Base-by-base conservation (phyloP, 208 protist genomes). In the Leishmania gerbilli region DNA sequence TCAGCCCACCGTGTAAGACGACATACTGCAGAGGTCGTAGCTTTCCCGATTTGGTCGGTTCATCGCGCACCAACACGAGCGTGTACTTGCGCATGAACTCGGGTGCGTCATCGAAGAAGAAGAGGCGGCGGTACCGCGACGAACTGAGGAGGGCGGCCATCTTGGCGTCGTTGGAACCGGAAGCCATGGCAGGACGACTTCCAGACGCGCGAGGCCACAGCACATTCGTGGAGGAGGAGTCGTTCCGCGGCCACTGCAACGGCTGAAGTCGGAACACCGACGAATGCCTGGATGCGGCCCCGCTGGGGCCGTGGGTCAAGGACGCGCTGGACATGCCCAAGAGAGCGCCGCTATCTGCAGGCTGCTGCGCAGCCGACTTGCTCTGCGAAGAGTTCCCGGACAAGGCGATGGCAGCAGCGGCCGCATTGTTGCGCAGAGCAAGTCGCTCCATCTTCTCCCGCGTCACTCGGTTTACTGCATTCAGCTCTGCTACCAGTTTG, bases 11-110 rank as follows among this genome's bases (percentile, higher is more conserved):
- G 84, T 97, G 94, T 84, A 96, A 91, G 17, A 96, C 86, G 5
- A 97, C 65, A 82, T 93, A 93, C 68, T 92, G 87, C 83, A 93
- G 79, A 27, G 84, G 85, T 51, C 67, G 72, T 42, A 77, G 40
- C 67, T 72, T 83, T 13, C 80, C 74, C 8, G 67, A 71, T 49
- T 74, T 86, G 21, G 71, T 71, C 15, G 79, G 60, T 55, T 77
- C 37, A 62, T 89, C 81, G 40, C 90, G 85, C 83, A 89, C 84
- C 15, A 82, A 82, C 2, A 90, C 90, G 58, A 87, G 91, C 42
- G 85, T 88, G 79, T 95, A 97, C 86, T 97, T 97, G 24, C 88
- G 91, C 77, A 90, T 88, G 80, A 93, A 94, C 79, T 90, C 90
- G 0, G 90, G 93, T 34, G 84, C 92, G 13, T 89, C 92, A 1